A percentile compares a stretch with the other conserved stretches of the same genome.
Conservation (phyloP, 2,329 filamentous ascomycete genomes). For the Colletotrichum tofieldiae region DNA sequence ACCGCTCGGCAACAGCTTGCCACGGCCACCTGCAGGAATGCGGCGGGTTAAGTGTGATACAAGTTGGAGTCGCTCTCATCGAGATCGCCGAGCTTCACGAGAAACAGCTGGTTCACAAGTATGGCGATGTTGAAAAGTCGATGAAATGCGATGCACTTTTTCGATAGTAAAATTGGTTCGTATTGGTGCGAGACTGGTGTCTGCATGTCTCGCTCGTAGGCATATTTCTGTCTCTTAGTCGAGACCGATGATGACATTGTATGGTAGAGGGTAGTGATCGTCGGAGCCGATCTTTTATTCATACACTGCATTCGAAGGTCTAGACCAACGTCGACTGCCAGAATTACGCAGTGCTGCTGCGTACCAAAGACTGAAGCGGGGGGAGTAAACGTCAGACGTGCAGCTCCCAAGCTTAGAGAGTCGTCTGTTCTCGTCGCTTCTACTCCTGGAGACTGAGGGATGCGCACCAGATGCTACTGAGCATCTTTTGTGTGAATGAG, state of each 20-base stretch:
- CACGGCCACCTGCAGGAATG: neutral
- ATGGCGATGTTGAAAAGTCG: neutral
- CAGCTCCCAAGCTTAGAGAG: neutral
- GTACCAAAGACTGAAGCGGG: neutral
- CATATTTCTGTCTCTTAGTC: neutral
- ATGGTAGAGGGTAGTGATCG: neutral
- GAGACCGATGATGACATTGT: conserved; percentile 1
- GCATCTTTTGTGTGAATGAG: neutral
- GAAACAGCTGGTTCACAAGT: too few species aligned
- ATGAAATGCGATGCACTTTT: neutral
- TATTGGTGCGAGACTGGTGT: neutral
- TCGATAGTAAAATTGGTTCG: neutral
- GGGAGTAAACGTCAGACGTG: too few species aligned
- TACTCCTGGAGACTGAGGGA: neutral
- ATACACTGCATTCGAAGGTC: neutral
- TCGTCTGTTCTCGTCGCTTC: neutral
- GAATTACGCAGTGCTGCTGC: neutral
- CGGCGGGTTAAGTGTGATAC: too few species aligned
- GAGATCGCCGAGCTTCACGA: neutral
- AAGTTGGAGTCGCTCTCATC: neutral
- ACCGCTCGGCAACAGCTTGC: neutral
- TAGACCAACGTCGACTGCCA: neutral
- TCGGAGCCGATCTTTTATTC: neutral
- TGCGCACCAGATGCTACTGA: neutral
- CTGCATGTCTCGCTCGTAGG: neutral